Evolutionary conservation across 371 early-diverging fungal species (phyloP).

Genomic region (Syncephalastrum contaminatum): DNA sequence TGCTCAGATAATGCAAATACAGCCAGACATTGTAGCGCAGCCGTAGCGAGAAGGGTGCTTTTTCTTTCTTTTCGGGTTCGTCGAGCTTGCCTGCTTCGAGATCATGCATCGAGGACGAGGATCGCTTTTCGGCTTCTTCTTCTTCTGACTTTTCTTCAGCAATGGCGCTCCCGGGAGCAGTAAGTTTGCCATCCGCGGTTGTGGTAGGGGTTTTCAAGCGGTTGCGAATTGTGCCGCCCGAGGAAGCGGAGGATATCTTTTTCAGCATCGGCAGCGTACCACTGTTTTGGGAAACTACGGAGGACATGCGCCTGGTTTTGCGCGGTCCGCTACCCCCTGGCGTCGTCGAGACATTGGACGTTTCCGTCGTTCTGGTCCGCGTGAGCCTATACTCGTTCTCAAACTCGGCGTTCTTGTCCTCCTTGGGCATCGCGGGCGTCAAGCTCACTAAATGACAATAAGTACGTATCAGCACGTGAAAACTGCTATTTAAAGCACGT

Average conservation of each 20-base stretch:
- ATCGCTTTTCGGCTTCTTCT: background rate
- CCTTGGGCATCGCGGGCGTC: constrained; percentile 22
- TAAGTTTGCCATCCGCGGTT: background rate
- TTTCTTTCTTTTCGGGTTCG: constrained; percentile 6
- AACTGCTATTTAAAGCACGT: constrained; percentile 4
- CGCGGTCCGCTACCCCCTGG: background rate
- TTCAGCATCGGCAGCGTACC: background rate
- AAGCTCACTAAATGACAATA: constrained; percentile 19
- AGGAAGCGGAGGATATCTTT: background rate
- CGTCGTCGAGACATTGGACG: constrained; percentile 7
- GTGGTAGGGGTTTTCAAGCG: background rate
- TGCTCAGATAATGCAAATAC: constrained; percentile 36
- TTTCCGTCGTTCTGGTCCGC: constrained; percentile 23
- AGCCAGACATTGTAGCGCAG: constrained; percentile 53
- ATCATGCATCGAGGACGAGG: constrained; percentile 3
- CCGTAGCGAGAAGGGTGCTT: constrained; percentile 25
- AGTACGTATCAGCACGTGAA: background rate
- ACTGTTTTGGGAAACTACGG: constrained; percentile 11
- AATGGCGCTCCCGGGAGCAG: background rate
- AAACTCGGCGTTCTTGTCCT: constrained; percentile 21
- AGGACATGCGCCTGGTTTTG: constrained; percentile 17
- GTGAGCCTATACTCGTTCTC: constrained; percentile 35
- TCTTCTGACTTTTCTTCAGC: background rate
- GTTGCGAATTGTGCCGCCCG: background rate
- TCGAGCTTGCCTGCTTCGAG: constrained; percentile 4